A percentile compares a stretch with the other conserved stretches of the same genome.
Evolutionary conservation across 306 rosid species (phyloP).

Genomic region (Lathyrus sativus): DNA sequence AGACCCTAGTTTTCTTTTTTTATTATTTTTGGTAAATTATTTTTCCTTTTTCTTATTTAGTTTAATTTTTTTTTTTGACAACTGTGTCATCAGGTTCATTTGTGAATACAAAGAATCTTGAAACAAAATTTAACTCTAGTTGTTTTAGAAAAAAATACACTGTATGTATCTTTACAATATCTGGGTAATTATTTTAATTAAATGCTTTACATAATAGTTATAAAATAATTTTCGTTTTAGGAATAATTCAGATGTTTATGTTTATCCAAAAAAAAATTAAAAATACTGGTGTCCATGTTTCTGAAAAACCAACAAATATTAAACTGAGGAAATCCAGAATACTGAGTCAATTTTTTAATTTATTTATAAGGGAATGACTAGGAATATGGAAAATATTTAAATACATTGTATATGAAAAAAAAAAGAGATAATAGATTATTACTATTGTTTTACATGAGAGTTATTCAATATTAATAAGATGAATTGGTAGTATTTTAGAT

Average conservation of each 20-base stretch:
- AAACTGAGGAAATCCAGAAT: too few relatives aligned
- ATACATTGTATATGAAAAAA: neutral
- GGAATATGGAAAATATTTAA: neutral
- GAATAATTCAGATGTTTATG: too few relatives aligned
- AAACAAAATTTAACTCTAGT: neutral
- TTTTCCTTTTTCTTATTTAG: neutral
- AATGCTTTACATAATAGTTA: too few relatives aligned
- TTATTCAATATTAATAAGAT: neutral
- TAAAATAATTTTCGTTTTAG: too few relatives aligned
- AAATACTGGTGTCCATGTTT: too few relatives aligned
- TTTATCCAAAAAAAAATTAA: too few relatives aligned
- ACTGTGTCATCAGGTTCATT: neutral
- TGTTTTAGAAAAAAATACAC: neutral
- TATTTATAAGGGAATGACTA: neutral
- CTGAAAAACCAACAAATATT: too few relatives aligned
- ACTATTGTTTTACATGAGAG: too few relatives aligned
- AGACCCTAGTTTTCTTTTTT: constrained; percentile 15
- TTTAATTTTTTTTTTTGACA: neutral
- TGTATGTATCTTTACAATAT: neutral
- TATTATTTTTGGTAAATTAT: neutral
- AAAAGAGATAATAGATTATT: neutral
- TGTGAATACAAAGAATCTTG: constrained; percentile 6
- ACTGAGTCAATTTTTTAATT: too few relatives aligned
- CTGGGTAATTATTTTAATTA: neutral
- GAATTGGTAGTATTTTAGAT: neutral